Evolutionary conservation across 805 yeast genomes (phyloP), one percentile per base, ranked within the genome.

Genomic region (Saccharomycopsis sp.): DNA sequence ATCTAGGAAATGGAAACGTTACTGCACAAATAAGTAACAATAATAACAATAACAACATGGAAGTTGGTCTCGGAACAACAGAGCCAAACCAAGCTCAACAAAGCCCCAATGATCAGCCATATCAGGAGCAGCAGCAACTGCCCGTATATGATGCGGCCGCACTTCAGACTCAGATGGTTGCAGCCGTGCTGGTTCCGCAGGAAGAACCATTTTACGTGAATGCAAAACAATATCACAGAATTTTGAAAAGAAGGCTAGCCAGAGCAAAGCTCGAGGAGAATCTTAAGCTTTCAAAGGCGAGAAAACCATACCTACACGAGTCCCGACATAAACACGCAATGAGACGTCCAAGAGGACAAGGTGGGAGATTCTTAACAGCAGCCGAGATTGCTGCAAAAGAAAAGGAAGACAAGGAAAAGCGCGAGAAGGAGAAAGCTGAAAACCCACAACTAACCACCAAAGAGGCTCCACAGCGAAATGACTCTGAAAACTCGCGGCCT

Each of bases 281-380:
- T 33, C 69, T 89, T 48, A 81, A 85, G 55, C 83, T 83, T 4
- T 88, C 92, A 13, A 73, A 95, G 48, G 94, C 94, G 13, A 75
- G 97, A 53, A 80, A 81, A 57, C 96, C 97, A 9, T 89, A 94
- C 60, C 61, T 92, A 37, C 99, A 92, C 57, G 98, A 92, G 61
- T 85, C 96, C 15, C 72, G 99, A 53, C 99, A 92, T 59, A 89
- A 92, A 58, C 99, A 92, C 59, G 99, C 99, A 2, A 92, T 92
- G 98, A 73, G 97, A 57, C 74, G 99, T 58, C 97, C 98, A 12
- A 75, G 99, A 52, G 99, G 99, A 20, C 97, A 92, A 63, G 98
- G 98, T 23, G 99, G 99, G 5, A 69, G 99, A 46, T 92, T 92
- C 52, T 63, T 92, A 45, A 92, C 99, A 1, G 96, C 97, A 10